Evolutionary conservation across 2,329 filamentous ascomycete species (phyloP).

Genomic region (Xylaria sp.): DNA sequence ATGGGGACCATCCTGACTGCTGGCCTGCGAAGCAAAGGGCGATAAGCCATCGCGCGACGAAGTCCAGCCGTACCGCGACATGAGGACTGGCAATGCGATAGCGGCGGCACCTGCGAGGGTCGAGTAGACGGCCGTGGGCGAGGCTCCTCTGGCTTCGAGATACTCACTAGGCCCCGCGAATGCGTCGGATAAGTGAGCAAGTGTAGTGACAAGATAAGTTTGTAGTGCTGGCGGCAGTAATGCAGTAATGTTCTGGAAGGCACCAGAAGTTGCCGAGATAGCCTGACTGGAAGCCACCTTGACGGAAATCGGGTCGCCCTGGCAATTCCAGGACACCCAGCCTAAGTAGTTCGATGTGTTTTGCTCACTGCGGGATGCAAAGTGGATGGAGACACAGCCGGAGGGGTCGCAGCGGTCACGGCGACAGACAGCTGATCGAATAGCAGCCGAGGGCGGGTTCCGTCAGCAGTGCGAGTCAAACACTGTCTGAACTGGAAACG

Average conservation of each 20-base stretch:
- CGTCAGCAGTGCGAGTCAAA: conserved; percentile 29
- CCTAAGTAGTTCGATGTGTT: conserved; percentile 36
- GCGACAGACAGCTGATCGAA: conserved; percentile 36
- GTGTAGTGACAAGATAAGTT: conserved; percentile 64
- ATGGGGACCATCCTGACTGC: conserved; percentile 62
- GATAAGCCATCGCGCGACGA: conserved; percentile 58
- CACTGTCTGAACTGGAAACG: conserved; percentile 17
- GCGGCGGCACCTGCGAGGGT: conserved; percentile 60
- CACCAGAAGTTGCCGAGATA: conserved; percentile 70
- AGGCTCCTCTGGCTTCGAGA: conserved; percentile 62
- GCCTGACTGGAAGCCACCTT: conserved; percentile 71
- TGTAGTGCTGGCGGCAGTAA: conserved; percentile 59
- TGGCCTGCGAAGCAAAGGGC: conserved; percentile 59
- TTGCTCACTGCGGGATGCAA: conserved; percentile 36
- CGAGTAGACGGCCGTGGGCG: conserved; percentile 60
- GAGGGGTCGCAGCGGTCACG: conserved; percentile 34
- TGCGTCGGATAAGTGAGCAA: conserved; percentile 59
- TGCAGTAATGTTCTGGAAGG: conserved; percentile 67
- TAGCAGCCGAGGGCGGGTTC: conserved; percentile 33
- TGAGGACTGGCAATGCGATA: conserved; percentile 61
- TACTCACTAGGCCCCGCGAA: conserved; percentile 62
- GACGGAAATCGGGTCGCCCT: conserved; percentile 55
- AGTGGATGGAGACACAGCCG: conserved; percentile 34
- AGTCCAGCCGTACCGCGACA: conserved; percentile 66
- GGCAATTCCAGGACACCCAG: conserved; percentile 51